Evolutionary conservation across 495 filamentous ascomycete species (phyloP), one percentile per base, ranked within the genome.

Genomic region (Penicillium diatomitis): DNA sequence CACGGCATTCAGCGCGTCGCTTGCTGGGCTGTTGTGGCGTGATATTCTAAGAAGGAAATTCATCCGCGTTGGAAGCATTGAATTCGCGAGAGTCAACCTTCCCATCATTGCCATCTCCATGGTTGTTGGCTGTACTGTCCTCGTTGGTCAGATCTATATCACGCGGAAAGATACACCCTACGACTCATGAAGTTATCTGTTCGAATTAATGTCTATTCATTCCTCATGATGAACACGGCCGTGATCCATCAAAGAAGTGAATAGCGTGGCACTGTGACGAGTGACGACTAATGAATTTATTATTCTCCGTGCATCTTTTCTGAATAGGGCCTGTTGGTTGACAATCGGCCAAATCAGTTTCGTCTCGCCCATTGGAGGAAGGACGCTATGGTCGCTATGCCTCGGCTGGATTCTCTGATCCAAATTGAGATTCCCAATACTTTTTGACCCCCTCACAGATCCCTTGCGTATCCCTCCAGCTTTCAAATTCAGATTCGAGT

Each of bases 71-170:
- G 56, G 69, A 4, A 62, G 71, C 6, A 61, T 76, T 9, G 79
- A 84, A 12, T 86, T 86, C 62, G 78, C 78, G 29, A 64, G 74
- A 6, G 77, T 81, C 36, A 86, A 86, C 56, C 59, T 84, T 7
- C 80, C 79, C 10, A 83, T 86, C 46, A 84, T 86, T 53, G 75
- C 75, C n/a, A 72, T 84, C 27, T 52, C 81, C 5, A 84, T 84
- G 81, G 73, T 67, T 3, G 73, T 84, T 1, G 81, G 80, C 3
- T 80, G 76, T 55, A 60, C 67, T 0, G 72, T 82, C 5, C 68
- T 85, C 3, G 60, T 78, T 33, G 81, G 78, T 10, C 72, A 84
- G 61, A 68, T 86, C 3, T 86, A 81, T 50, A 65, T 82, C 40
- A 57, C 71, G 32, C 62, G 68, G 38, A 54, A 60, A 31, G 51